phyloP scores from a whole-genome alignment of 352 stramenopile genomes.

The Phytophthora capsici region DNA sequence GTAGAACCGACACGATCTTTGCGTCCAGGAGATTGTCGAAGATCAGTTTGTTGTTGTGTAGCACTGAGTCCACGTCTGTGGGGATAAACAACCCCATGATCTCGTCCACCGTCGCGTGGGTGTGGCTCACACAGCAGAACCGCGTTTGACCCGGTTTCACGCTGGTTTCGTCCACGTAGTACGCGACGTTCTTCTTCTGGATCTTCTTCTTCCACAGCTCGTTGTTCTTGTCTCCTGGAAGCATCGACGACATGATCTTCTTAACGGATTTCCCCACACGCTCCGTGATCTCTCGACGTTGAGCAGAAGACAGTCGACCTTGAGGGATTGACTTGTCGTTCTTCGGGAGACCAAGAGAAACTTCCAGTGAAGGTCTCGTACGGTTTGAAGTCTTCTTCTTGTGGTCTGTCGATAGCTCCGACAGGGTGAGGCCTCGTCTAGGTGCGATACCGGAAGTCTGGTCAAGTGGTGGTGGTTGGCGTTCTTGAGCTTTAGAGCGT shows the following conservation, averaged over 20 bases:
- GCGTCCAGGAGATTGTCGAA: conserved; percentile 57
- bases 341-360: conserved; percentile 9
- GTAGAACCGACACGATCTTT: conserved; percentile 43
- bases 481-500: background rate
- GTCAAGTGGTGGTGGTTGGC: background rate
- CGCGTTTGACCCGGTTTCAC: conserved; percentile 40
- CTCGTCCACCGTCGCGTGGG: conserved; percentile 41
- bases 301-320: conserved; percentile 4
- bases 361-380: conserved; percentile 8
- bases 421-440: conserved; percentile 3
- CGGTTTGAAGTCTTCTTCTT: conserved; percentile 9
- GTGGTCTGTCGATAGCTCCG: conserved; percentile 5
- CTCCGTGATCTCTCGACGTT: conserved; percentile 24
- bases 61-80: conserved; percentile 43
- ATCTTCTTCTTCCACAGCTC: conserved; percentile 49
- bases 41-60: conserved; percentile 49
- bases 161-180: conserved; percentile 51
- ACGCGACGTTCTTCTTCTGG: conserved; percentile 43
- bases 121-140: conserved; percentile 59
- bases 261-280: conserved; percentile 31
- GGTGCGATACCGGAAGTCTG: conserved; percentile 5
- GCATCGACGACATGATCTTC: conserved; percentile 48
- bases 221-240: conserved; percentile 33
- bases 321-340: background rate
- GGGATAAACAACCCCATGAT: conserved; percentile 53